Evolutionary conservation across 257 asterid genomes (phyloP).

Genomic region (Galeopsis tetrahit): DNA sequence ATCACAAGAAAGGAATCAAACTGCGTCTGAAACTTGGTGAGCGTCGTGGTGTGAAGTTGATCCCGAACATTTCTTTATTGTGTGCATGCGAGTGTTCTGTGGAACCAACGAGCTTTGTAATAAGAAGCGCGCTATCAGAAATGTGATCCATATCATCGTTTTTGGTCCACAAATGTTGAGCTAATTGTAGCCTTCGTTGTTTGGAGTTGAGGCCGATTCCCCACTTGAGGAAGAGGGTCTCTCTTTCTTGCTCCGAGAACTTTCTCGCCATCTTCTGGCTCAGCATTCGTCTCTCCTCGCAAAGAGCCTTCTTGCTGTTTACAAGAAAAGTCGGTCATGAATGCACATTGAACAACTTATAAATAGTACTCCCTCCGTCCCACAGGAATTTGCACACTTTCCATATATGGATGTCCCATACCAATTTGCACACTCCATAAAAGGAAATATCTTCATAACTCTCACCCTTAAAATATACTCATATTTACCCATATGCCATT

Average conservation of each 20-base stretch:
- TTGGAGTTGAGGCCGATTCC: slow-evolving; percentile 68
- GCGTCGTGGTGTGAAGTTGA: slow-evolving; percentile 67
- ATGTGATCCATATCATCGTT: slow-evolving; percentile 75
- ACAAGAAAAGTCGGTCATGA: slow-evolving; percentile 18
- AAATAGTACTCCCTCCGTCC: neutral
- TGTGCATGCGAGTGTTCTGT: slow-evolving; percentile 62
- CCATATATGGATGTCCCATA: too few relatives aligned
- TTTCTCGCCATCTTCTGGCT: slow-evolving; percentile 77
- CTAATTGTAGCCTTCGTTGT: slow-evolving; percentile 73
- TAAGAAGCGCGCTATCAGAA: slow-evolving; percentile 70
- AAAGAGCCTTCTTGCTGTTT: slow-evolving; percentile 72
- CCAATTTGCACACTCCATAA: too few relatives aligned
- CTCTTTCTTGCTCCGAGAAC: slow-evolving; percentile 76
- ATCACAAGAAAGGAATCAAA: slow-evolving; percentile 54
- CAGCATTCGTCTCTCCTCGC: slow-evolving; percentile 72
- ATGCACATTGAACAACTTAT: neutral
- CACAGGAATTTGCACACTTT: too few relatives aligned
- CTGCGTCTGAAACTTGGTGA: slow-evolving; percentile 65
- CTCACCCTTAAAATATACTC: too few relatives aligned
- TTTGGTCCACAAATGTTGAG: slow-evolving; percentile 69
- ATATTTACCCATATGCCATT: too few relatives aligned
- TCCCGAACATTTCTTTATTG: slow-evolving; percentile 86
- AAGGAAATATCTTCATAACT: too few relatives aligned
- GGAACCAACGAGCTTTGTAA: slow-evolving; percentile 72
- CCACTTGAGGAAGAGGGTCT: slow-evolving; percentile 79